These are phyloP conservation scores for Hamigera avellanea DNA, from an alignment of 495 filamentous ascomycete genomes.

Conservation along the genomic window DNA sequence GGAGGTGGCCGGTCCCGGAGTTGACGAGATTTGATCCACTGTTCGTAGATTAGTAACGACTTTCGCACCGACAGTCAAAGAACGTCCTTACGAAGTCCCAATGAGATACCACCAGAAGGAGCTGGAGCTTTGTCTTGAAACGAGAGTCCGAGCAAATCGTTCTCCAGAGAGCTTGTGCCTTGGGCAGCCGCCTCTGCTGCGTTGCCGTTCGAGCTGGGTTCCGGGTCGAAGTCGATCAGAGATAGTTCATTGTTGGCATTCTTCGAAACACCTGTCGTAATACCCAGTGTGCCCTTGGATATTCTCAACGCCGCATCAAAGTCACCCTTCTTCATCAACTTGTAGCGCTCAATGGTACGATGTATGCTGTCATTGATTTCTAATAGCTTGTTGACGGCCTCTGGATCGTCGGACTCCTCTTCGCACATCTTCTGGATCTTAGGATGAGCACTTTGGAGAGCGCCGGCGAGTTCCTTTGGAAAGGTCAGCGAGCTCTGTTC, in stretches of 20 bases:
- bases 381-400: conserved; percentile 87
- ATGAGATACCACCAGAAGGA: conserved; percentile 71
- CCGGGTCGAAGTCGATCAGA: conserved; percentile 77
- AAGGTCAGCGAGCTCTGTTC: conserved; percentile 1
- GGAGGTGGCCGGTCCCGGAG: conserved; percentile 15
- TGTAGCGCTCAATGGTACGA: conserved; percentile 88
- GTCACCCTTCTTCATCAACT: conserved; percentile 87
- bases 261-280: conserved; percentile 57
- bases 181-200: conserved; percentile 25
- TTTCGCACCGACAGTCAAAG: conserved; percentile 20
- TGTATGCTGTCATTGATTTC: conserved; percentile 99
- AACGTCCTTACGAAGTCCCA: conserved; percentile 62
- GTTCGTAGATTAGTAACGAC: conserved; percentile 19
- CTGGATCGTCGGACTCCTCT: conserved; percentile 91
- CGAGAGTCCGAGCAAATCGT: conserved; percentile 60
- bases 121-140: conserved; percentile 52
- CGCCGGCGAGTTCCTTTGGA: conserved; percentile 69
- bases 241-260: conserved; percentile 78
- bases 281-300: conserved; percentile 69
- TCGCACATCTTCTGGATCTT: conserved; percentile 99
- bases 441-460: conserved; percentile 86
- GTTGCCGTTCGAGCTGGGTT: conserved; percentile 39
- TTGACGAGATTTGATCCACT: conserved; percentile 15
- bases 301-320: conserved; percentile 77
- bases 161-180: conserved; percentile 36